A percentile compares a stretch with the other conserved stretches of the same genome.
Conservation (phyloP, 2,329 filamentous ascomycete species). For the Fusarium guadeloupense region DNA sequence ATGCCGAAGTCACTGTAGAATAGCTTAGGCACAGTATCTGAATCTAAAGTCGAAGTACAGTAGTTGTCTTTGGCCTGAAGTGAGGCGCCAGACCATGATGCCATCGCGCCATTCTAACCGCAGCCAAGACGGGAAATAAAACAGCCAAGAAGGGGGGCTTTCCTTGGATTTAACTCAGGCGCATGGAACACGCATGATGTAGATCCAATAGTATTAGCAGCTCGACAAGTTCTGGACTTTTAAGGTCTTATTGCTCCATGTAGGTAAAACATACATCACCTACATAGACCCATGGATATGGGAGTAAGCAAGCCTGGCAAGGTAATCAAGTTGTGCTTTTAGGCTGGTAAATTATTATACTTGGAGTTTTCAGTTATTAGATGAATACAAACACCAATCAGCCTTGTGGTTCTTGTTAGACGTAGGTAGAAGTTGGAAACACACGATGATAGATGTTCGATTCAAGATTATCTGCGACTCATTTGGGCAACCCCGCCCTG, state of each 20-base stretch:
- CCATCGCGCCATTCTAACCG: not conserved
- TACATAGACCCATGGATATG: not conserved
- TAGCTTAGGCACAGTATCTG: no score
- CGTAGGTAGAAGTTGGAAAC: not conserved
- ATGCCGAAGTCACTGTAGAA: no score
- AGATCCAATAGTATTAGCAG: conserved; percentile 22
- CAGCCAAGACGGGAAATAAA: conserved; percentile 1
- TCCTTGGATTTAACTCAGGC: not conserved
- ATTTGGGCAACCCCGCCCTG: conserved; percentile 40
- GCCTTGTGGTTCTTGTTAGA: not conserved
- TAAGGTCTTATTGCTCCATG: conserved; percentile 16
- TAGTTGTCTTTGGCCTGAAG: not conserved
- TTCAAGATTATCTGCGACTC: conserved; percentile 10
- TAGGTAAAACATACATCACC: not conserved
- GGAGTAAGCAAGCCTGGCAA: not conserved
- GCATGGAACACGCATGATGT: conserved; percentile 5
- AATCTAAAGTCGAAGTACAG: no score
- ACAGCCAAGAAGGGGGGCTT: not conserved
- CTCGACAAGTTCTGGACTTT: conserved; percentile 20
- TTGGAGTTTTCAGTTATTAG: no score
- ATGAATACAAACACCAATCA: conserved; percentile 5
- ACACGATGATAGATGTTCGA: not conserved
- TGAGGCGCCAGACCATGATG: conserved; percentile 9
- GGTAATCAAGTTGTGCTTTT: no score
- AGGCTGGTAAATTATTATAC: no score